phyloP scores from a whole-genome alignment of 495 filamentous ascomycete species.

The Podospora comata region DNA sequence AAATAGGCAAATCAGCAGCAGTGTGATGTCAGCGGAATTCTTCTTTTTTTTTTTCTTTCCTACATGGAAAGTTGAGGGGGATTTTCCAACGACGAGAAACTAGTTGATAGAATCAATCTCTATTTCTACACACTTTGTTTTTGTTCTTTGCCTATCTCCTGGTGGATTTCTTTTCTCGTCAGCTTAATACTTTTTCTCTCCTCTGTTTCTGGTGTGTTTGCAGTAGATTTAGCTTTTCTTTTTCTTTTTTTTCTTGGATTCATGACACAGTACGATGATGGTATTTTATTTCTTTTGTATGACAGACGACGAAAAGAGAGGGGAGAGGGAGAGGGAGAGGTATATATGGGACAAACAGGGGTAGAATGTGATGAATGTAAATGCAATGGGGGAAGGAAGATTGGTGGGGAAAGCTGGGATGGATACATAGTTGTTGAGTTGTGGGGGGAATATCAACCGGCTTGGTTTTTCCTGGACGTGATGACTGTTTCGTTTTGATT shows the following conservation, averaged over 20 bases:
- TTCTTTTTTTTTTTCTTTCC: neutral
- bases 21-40: neutral
- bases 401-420: conserved; percentile 5
- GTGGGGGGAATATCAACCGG: conserved; percentile 22
- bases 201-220: neutral
- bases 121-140: neutral
- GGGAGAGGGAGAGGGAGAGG: neutral
- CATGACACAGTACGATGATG: neutral
- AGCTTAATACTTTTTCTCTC: neutral
- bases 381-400: neutral
- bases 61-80: neutral
- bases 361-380: conserved; percentile 3
- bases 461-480: conserved; percentile 15
- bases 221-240: neutral
- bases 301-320: neutral
- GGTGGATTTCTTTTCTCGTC: neutral
- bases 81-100: neutral
- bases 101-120: conserved; percentile 1
- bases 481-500: neutral
- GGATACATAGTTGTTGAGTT: neutral
- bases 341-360: neutral
- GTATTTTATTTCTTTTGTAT: neutral
- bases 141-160: neutral
- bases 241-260: neutral
- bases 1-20: neutral